A percentile compares a stretch with the other conserved stretches of the same genome.
phyloP scores from a whole-genome alignment of 441 rosid genomes.

The Jatropha podagrica region DNA sequence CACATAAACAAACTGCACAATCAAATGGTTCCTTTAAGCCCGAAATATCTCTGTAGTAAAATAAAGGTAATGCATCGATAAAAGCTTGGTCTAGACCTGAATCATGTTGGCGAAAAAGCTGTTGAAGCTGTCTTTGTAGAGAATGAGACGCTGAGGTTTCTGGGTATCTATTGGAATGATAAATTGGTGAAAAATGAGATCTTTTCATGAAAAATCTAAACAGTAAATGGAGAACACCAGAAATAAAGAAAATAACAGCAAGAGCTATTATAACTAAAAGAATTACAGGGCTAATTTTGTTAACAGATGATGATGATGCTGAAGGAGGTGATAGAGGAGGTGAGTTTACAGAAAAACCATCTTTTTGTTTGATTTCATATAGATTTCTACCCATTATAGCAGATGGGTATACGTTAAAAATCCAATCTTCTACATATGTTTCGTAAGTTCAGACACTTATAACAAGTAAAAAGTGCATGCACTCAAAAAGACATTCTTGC shows the following conservation, averaged over 20 bases:
- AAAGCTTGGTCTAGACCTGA: constrained; percentile 65
- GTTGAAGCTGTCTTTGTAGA: constrained; percentile 71
- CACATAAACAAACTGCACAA: constrained; percentile 72
- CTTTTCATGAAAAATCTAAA: constrained; percentile 56
- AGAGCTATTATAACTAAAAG: constrained; percentile 59
- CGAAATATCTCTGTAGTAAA: constrained; percentile 47
- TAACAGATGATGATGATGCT: constrained; percentile 31
- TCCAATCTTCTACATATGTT: constrained; percentile 4
- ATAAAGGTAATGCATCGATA: constrained; percentile 64
- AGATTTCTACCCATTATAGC: constrained; percentile 38
- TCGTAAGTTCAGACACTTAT: background rate
- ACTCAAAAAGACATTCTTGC: constrained; percentile 27
- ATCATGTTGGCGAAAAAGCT: constrained; percentile 66
- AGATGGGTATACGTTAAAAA: constrained; percentile 20
- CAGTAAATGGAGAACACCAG: constrained; percentile 74
- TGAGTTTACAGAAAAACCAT: constrained; percentile 31
- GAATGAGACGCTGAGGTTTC: constrained; percentile 44
- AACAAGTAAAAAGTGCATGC: background rate
- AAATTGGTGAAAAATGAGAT: constrained; percentile 40
- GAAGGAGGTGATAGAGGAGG: constrained; percentile 35
- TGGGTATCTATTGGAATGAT: constrained; percentile 42
- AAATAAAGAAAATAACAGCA: constrained; percentile 67
- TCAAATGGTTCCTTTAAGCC: constrained; percentile 64
- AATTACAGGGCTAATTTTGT: constrained; percentile 62
- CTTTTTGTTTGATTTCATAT: constrained; percentile 26